Evolutionary conservation across 306 rosid species (phyloP).

Genomic region (Rosa persica): DNA sequence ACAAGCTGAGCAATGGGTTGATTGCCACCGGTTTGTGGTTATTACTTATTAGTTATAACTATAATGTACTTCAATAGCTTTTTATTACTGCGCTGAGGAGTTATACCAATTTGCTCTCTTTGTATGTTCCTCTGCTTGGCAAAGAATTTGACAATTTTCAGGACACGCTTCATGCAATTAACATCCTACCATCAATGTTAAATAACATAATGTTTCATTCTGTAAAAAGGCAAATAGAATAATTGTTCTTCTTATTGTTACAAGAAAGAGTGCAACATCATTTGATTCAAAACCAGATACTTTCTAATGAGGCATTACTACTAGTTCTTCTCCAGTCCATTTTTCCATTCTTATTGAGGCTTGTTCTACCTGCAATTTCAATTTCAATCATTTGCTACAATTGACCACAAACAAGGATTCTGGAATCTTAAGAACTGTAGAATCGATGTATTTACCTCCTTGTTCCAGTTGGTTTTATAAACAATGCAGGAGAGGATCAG

Average conservation of each 20-base stretch:
- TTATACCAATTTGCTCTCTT: too few relatives aligned
- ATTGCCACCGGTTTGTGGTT: too few relatives aligned
- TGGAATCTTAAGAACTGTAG: background rate
- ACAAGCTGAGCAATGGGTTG: too few relatives aligned
- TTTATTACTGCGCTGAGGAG: too few relatives aligned
- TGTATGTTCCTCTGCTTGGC: too few relatives aligned
- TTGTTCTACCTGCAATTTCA: constrained; percentile 67
- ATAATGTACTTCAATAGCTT: too few relatives aligned
- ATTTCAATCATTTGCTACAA: background rate
- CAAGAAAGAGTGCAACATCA: background rate
- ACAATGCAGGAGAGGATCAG: constrained; percentile 52
- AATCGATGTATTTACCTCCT: constrained; percentile 50
- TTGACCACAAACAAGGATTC: background rate
- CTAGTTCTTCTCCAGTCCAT: constrained; percentile 63
- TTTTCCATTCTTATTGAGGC: constrained; percentile 65
- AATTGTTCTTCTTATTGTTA: background rate
- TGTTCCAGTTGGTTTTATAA: constrained; percentile 79
- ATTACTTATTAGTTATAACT: too few relatives aligned
- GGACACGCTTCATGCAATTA: too few relatives aligned
- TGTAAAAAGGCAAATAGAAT: background rate
- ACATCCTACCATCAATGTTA: too few relatives aligned
- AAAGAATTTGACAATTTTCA: too few relatives aligned
- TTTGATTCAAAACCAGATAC: background rate
- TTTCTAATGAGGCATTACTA: background rate
- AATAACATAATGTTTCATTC: too few relatives aligned